Base-by-base conservation (phyloP, 139 green algal species). In the Volvox reticuliferus region DNA sequence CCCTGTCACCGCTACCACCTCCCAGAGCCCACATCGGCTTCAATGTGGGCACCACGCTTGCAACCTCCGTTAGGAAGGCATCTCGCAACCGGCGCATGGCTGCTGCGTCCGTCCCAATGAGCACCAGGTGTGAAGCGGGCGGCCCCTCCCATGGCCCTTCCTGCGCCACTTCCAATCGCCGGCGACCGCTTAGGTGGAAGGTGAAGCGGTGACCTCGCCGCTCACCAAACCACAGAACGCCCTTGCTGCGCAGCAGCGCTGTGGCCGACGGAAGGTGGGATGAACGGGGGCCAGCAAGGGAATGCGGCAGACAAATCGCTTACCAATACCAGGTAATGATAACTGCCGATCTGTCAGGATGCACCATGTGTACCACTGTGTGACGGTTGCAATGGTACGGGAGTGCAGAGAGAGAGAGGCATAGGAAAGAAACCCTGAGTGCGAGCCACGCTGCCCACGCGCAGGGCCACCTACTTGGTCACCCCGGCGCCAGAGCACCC, bases 201-300 rank as follows among this genome's bases (percentile, higher is more conserved):
- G 87, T 86, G 77, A 93, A 92, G 55, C 89, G 89, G 12, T 63
- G 30, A 12, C 9, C 1, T 18, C 89, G 89, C 22, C 62, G 69
- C 89, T 95, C 89, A 12, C 22, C 12, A 18, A 94, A 91, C 93
- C 93, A 95, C 28, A 93, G 16, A 63, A 93, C 88, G 62, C 91
- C 93, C 82, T 95, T 95, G 89, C 87, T 87, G 32, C 93, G 89
- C 55, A 93, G 81, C 67, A 95, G 79, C 18, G 89, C 93, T 95
- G 13, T 30, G 21, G 36, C 78, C 30, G 35, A 82, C 67, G 44
- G 36, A 20, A 68, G 28, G 32, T 16, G 32, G 77, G 33, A 28
- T 35, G 32, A 61, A 61, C 17, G 33, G 33, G 32, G 77, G 33
- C 28, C 28, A 79, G 22, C 28, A 32, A 79, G 71, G 71, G 9